These are phyloP conservation scores for Dichomitus squalens DNA, from an alignment of 1,284 basidiomycete species.

Conservation along the genomic window DNA sequence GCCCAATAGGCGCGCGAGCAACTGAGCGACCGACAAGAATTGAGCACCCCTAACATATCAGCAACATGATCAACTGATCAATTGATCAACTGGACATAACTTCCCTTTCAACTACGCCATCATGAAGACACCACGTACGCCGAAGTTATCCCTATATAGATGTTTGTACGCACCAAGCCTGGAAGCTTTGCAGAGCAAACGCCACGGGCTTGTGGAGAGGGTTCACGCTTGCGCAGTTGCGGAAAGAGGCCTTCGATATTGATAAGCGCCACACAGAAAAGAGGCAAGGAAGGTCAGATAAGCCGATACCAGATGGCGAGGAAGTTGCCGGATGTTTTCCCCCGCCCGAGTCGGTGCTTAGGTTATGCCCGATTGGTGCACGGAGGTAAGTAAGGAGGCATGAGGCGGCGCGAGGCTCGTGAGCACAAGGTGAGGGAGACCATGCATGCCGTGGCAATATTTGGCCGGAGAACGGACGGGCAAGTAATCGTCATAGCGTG, in stretches of 20 bases:
- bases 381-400: conserved; percentile 11
- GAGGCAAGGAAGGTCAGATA: conserved; percentile 2
- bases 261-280: neutral
- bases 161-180: too few species aligned
- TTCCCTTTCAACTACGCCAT: neutral
- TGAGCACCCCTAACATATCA: too few species aligned
- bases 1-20: too few species aligned
- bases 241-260: neutral
- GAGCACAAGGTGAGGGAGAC: neutral
- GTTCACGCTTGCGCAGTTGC: too few species aligned
- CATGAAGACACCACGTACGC: neutral
- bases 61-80: neutral
- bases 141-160: neutral
- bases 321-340: neutral
- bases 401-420: neutral
- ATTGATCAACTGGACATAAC: neutral
- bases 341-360: conserved; percentile 21
- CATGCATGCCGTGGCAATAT: neutral
- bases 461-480: too few species aligned
- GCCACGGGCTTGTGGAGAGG: too few species aligned
- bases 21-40: too few species aligned
- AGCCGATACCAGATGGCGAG: conserved; percentile 11
- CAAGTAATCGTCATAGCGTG: too few species aligned
- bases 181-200: too few species aligned
- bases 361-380: conserved; percentile 15